A percentile compares a stretch with the other conserved stretches of the same genome.
These are phyloP conservation scores for Phytophthora fragariae DNA, from an alignment of 352 stramenopile genomes.

Conservation along the genomic window DNA sequence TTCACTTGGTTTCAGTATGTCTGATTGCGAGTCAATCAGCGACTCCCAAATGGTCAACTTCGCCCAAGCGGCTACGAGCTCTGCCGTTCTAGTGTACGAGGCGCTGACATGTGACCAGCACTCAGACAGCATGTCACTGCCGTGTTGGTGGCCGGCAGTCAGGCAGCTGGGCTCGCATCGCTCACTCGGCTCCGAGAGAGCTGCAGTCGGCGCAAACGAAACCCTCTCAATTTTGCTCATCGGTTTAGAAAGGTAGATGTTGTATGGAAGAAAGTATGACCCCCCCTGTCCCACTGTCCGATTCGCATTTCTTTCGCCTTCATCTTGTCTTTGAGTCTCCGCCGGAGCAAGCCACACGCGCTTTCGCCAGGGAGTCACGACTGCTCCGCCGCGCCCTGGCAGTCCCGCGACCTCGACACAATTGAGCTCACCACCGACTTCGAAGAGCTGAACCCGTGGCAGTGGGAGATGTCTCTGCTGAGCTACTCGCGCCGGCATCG, in stretches of 20 bases:
- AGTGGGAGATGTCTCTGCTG: constrained; percentile 72
- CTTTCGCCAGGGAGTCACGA: constrained; percentile 7
- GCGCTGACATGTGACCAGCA: not conserved
- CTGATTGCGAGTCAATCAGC: not conserved
- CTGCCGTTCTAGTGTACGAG: not conserved
- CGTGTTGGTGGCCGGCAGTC: too few relatives aligned
- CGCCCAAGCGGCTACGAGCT: not conserved
- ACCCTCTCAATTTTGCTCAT: not conserved
- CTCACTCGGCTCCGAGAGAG: too few relatives aligned
- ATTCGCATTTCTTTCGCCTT: constrained; percentile 9
- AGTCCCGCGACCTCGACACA: constrained; percentile 13
- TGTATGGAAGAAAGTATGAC: not conserved
- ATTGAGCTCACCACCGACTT: constrained; percentile 46
- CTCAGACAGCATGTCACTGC: too few relatives aligned
- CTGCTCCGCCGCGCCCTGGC: not conserved
- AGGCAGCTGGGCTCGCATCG: too few relatives aligned
- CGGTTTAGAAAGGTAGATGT: not conserved
- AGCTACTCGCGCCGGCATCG: constrained; percentile 61
- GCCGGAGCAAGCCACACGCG: not conserved
- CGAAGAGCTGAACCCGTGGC: constrained; percentile 48
- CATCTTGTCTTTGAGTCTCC: constrained; percentile 19
- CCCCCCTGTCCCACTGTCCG: not conserved
- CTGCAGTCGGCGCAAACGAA: not conserved
- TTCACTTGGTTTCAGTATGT: constrained; percentile 5
- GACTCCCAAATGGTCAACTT: constrained; percentile 5